Conservation (phyloP, 768 basidiomycete species). For the Pleurotus salmoneostramineus region DNA sequence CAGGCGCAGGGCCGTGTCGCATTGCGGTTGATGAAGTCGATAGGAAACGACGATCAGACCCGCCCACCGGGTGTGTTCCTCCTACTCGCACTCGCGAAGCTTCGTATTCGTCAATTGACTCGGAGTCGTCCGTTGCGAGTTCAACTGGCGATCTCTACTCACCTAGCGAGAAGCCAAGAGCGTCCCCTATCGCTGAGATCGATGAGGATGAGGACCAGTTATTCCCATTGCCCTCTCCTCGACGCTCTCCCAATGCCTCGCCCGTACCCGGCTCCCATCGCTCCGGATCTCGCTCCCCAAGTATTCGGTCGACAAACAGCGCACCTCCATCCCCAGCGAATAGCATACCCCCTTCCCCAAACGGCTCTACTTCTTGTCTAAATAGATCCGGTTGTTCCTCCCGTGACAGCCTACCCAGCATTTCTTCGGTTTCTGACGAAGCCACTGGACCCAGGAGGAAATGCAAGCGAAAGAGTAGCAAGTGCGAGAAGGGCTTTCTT, state of each 20-base stretch:
- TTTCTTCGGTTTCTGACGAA: conserved; percentile 8
- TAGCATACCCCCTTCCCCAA: conserved; percentile 19
- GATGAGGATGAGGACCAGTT: conserved; percentile 55
- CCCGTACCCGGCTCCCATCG: conserved; percentile 31
- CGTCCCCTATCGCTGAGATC: conserved; percentile 28
- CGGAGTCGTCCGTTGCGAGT: background rate
- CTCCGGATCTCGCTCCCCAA: conserved; percentile 16
- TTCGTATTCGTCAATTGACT: conserved; percentile 8
- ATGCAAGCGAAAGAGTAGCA: conserved; percentile 3
- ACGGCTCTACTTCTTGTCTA: conserved; percentile 23
- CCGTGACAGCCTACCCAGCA: conserved; percentile 15
- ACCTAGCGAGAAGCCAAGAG: conserved; percentile 13
- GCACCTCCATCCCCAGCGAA: conserved; percentile 10
- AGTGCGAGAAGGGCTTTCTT: conserved; percentile 13
- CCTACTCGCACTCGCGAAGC: conserved; percentile 3
- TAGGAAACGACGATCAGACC: conserved; percentile 46
- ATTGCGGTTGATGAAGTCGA: conserved; percentile 66
- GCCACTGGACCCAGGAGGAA: conserved; percentile 6
- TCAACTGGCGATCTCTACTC: background rate
- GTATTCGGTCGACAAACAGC: conserved; percentile 8
- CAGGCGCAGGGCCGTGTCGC: conserved; percentile 21
- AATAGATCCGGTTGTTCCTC: conserved; percentile 9
- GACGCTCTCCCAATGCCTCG: conserved; percentile 41
- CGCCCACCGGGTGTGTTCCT: conserved; percentile 13
- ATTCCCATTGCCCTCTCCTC: conserved; percentile 58